phyloP scores from a whole-genome alignment of 441 rosid genomes.

The Theobroma grandiflorum region DNA sequence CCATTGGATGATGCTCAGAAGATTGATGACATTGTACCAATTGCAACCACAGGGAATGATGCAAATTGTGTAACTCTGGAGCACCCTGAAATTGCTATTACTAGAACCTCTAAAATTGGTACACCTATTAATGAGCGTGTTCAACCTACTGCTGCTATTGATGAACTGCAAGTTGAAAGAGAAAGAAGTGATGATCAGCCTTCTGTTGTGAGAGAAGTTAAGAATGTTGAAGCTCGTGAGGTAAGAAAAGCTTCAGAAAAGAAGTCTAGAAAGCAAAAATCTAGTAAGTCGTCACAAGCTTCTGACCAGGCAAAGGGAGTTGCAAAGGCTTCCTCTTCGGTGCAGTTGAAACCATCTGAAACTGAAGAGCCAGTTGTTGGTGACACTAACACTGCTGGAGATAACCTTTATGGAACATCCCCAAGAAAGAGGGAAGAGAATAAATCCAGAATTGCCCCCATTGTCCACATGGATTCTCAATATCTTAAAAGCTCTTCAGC shows the following conservation, averaged over 20 bases:
- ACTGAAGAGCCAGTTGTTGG: slow-evolving; percentile 44
- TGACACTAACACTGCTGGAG: slow-evolving; percentile 38
- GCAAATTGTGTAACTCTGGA: slow-evolving; percentile 33
- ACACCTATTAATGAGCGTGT: slow-evolving; percentile 35
- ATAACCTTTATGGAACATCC: slow-evolving; percentile 32
- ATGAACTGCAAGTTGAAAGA: slow-evolving; percentile 43
- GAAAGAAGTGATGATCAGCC: slow-evolving; percentile 44
- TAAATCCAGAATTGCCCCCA: slow-evolving; percentile 38
- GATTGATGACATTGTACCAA: slow-evolving; percentile 35
- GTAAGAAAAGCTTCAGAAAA: slow-evolving; percentile 75
- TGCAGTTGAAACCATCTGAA: slow-evolving; percentile 58
- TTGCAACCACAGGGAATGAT: slow-evolving; percentile 32
- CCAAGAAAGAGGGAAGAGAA: slow-evolving; percentile 36
- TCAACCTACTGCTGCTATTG: slow-evolving; percentile 39
- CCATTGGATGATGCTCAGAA: slow-evolving; percentile 37
- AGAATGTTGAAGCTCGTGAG: slow-evolving; percentile 62
- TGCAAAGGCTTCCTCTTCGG: slow-evolving; percentile 46
- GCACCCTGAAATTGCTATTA: slow-evolving; percentile 32
- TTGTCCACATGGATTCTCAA: slow-evolving; percentile 44
- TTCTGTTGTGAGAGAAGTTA: slow-evolving; percentile 43
- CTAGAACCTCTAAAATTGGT: slow-evolving; percentile 46
- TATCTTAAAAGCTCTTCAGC: slow-evolving; percentile 37
- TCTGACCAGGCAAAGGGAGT: slow-evolving; percentile 66
- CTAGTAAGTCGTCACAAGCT: slow-evolving; percentile 59
- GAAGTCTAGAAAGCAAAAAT: slow-evolving; percentile 87